phyloP scores from a whole-genome alignment of 805 yeast species.

The Clavispora santaluciae region DNA sequence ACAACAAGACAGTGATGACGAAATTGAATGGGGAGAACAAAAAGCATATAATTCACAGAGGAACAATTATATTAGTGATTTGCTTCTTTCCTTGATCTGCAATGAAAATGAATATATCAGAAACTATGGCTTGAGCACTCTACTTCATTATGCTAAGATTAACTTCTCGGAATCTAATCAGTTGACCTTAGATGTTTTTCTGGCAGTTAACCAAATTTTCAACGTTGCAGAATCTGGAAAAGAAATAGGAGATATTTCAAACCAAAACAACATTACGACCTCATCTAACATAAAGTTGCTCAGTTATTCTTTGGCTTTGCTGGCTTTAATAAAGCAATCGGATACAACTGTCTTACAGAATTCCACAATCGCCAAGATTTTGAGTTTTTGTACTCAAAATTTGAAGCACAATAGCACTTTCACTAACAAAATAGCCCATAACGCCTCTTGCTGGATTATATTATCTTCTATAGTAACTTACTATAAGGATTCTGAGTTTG shows the following conservation, averaged over 20 bases:
- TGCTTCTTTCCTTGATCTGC: conserved; percentile 27
- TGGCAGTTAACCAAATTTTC: conserved; percentile 17
- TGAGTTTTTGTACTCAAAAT: conserved; percentile 43
- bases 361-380: conserved; percentile 35
- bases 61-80: conserved; percentile 24
- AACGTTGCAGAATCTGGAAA: conserved; percentile 12
- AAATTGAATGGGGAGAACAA: conserved; percentile 16
- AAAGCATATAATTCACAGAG: conserved; percentile 14
- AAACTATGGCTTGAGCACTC: conserved; percentile 29
- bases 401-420: conserved; percentile 32
- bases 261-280: conserved; percentile 18
- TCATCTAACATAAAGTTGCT: conserved; percentile 20
- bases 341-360: conserved; percentile 32
- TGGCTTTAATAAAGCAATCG: conserved; percentile 33
- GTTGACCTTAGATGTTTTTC: conserved; percentile 28
- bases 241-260: conserved; percentile 3
- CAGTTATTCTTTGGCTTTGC: conserved; percentile 33
- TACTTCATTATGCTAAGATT: conserved; percentile 24
- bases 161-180: conserved; percentile 34
- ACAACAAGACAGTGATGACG: conserved; percentile 12
- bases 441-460: conserved; percentile 39
- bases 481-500: conserved; percentile 38
- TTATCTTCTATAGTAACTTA: conserved; percentile 37
- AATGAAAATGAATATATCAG: conserved; percentile 32
- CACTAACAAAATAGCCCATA: conserved; percentile 19